Conservation (phyloP, 192 early-diverging fungal genomes). For the Kappamyces sp. region DNA sequence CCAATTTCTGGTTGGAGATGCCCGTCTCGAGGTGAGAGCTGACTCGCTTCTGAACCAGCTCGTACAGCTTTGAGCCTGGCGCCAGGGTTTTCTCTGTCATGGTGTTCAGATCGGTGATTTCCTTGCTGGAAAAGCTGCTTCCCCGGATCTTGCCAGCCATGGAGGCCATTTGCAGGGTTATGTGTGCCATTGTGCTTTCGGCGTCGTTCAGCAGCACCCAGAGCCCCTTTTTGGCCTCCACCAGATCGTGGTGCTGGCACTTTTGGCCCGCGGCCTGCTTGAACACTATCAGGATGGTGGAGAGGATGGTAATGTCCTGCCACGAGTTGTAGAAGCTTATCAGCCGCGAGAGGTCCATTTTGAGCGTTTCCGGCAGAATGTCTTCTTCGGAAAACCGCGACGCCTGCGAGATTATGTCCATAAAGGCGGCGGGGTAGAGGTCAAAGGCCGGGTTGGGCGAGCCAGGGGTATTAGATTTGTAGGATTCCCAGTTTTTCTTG, state of each 20-base stretch:
- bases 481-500: background rate
- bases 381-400: constrained; percentile 16
- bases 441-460: constrained; percentile 14
- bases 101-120: constrained; percentile 21
- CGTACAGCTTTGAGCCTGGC: constrained; percentile 34
- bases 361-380: constrained; percentile 40
- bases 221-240: constrained; percentile 26
- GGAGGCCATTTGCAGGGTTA: constrained; percentile 39
- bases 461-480: background rate
- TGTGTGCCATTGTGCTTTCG: constrained; percentile 44
- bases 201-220: constrained; percentile 52
- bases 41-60: constrained; percentile 33
- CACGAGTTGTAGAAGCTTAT: constrained; percentile 45
- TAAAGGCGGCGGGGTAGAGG: constrained; percentile 26
- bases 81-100: constrained; percentile 41
- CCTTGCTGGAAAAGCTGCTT: constrained; percentile 11
- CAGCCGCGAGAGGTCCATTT: constrained; percentile 40
- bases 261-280: constrained; percentile 31
- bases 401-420: constrained; percentile 25
- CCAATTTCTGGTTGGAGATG: background rate
- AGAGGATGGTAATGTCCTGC: constrained; percentile 51
- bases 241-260: constrained; percentile 9
- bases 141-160: constrained; percentile 34
- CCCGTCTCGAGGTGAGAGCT: constrained; percentile 6
- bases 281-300: constrained; percentile 38